Percentiles rank a stretch among this genome's conserved stretches.
phyloP scores from a whole-genome alignment of 2,329 filamentous ascomycete genomes.

The Chaetomium strumarium region DNA sequence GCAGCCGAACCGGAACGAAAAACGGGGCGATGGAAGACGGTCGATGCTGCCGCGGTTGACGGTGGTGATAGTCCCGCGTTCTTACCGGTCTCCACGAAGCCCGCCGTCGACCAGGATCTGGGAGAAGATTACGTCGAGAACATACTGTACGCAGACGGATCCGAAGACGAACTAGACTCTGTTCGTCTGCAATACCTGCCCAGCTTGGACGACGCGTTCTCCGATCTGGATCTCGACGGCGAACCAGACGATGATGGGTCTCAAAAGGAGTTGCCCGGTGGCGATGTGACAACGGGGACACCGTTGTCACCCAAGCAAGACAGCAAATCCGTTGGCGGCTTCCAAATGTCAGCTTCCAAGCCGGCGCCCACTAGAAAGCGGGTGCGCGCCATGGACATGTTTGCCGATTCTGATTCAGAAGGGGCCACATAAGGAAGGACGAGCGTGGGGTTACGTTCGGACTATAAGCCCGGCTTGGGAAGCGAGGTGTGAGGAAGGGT shows the following conservation, averaged over 20 bases:
- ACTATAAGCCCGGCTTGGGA: background rate
- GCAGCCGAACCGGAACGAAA: conserved; percentile 35
- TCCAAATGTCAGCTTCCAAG: conserved; percentile 24
- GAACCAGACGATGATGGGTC: conserved; percentile 32
- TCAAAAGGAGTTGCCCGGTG: background rate
- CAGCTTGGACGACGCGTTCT: conserved; percentile 20
- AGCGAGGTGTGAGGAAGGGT: background rate
- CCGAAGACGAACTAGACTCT: conserved; percentile 19
- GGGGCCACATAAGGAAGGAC: conserved; percentile 9
- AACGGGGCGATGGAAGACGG: conserved; percentile 44
- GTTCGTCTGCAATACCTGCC: conserved; percentile 20
- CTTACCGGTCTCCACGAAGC: conserved; percentile 22
- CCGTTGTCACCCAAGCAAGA: conserved; percentile 14
- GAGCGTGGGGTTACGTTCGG: background rate
- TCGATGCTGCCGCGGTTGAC: conserved; percentile 33
- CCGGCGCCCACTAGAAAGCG: conserved; percentile 46
- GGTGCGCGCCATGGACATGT: conserved; percentile 79
- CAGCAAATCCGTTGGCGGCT: conserved; percentile 23
- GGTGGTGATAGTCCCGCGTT: conserved; percentile 13
- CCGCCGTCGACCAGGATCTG: conserved; percentile 4
- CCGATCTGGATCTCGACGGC: conserved; percentile 36
- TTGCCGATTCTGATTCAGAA: conserved; percentile 63
- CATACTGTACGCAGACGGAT: conserved; percentile 20
- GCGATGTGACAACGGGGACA: conserved; percentile 27
- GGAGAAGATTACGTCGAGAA: conserved; percentile 15